Evolutionary conservation across 2,329 filamentous ascomycete species (phyloP).

Genomic region (Westerdykella aurantiaca): DNA sequence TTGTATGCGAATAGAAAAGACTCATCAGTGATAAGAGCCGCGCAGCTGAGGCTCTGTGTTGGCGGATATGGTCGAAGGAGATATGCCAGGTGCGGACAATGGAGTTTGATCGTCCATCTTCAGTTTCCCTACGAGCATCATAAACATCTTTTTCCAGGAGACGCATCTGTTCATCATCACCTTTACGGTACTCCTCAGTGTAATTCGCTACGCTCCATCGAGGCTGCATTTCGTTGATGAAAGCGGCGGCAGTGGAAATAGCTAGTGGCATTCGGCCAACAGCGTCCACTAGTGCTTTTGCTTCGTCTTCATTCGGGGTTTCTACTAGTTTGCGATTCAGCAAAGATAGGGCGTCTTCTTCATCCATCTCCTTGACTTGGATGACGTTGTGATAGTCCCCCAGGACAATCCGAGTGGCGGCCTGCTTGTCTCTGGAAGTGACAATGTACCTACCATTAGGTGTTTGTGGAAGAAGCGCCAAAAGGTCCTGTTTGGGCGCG

Average conservation of each 20-base stretch:
- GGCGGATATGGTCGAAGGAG: constrained; percentile 33
- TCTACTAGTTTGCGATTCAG: constrained; percentile 3
- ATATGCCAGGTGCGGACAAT: constrained; percentile 36
- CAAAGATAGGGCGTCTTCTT: constrained; percentile 2
- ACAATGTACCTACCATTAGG: constrained; percentile 8
- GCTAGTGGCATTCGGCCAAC: constrained; percentile 9
- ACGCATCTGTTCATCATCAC: constrained; percentile 1
- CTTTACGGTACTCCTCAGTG: constrained; percentile 1
- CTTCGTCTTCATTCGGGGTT: background rate
- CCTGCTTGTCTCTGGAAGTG: constrained; percentile 5
- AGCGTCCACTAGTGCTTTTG: background rate
- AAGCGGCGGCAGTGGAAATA: background rate
- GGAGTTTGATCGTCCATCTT: constrained; percentile 22
- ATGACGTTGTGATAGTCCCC: constrained; percentile 3
- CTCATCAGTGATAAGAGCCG: constrained; percentile 39
- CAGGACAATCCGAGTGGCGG: constrained; percentile 12
- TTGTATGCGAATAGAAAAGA: constrained; percentile 13
- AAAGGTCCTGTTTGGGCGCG: background rate
- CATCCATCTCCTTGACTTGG: constrained; percentile 2
- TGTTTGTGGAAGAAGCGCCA: constrained; percentile 14
- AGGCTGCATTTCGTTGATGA: background rate
- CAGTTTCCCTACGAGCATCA: constrained; percentile 5
- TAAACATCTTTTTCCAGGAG: constrained; percentile 5
- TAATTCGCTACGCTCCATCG: background rate
- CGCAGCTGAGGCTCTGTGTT: constrained; percentile 27